Evolutionary conservation across 305 asterid species (phyloP).

Genomic region (Fraxinus greggii): DNA sequence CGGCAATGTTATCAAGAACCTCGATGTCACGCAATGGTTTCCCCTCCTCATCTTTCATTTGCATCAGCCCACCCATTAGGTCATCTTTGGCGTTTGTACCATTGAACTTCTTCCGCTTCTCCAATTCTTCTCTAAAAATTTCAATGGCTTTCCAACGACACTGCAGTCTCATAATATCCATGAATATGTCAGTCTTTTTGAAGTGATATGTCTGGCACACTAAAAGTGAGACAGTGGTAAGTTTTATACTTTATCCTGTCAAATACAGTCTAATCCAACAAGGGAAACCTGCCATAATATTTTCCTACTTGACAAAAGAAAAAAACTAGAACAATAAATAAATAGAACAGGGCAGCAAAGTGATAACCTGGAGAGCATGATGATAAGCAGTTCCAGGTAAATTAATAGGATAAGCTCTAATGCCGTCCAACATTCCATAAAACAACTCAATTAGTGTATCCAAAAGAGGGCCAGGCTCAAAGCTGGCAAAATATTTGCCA

Average conservation of each 20-base stretch:
- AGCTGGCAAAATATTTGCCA: conserved; percentile 47
- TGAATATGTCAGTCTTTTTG: not conserved
- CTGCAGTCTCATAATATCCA: conserved; percentile 24
- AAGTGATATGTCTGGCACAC: not conserved
- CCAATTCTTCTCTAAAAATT: conserved; percentile 42
- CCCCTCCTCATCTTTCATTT: conserved; percentile 49
- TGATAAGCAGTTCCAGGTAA: conserved; percentile 46
- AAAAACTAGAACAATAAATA: not conserved
- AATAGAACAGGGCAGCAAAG: not conserved
- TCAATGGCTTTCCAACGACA: conserved; percentile 42
- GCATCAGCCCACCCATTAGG: conserved; percentile 49
- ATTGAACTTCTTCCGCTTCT: conserved; percentile 32
- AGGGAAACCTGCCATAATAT: not conserved
- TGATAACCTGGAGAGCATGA: conserved; percentile 38
- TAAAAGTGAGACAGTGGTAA: not conserved
- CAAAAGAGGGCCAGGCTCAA: conserved; percentile 41
- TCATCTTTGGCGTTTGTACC: conserved; percentile 28
- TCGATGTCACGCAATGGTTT: conserved; percentile 38
- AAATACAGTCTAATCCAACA: not conserved
- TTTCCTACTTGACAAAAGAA: not conserved
- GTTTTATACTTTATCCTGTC: not conserved
- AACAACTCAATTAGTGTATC: conserved; percentile 38
- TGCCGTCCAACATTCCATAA: conserved; percentile 31
- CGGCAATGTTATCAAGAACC: conserved; percentile 49
- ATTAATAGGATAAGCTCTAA: conserved; percentile 44